Conservation (phyloP, 768 basidiomycete species). For the Suillus tomentosus region DNA sequence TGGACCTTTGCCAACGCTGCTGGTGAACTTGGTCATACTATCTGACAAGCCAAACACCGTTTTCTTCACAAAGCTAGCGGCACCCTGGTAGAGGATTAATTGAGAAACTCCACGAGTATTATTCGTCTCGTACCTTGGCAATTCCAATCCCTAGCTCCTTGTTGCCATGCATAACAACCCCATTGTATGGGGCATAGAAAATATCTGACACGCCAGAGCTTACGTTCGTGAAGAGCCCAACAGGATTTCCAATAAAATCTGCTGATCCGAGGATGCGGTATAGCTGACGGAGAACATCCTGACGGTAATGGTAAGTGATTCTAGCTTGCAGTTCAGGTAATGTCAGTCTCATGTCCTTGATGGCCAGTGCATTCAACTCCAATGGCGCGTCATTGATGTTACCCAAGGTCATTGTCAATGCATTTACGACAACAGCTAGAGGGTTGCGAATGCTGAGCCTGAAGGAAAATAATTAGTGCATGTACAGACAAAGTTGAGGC, state of each 20-base stretch:
- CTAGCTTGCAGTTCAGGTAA: constrained; percentile 82
- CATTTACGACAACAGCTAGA: constrained; percentile 89
- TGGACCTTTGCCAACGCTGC: constrained; percentile 92
- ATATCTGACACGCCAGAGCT: constrained; percentile 97
- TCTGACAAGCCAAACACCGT: constrained; percentile 96
- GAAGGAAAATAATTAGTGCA: constrained; percentile 11
- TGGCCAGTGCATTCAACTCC: constrained; percentile 89
- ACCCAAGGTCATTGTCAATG: constrained; percentile 94
- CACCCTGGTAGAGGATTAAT: constrained; percentile 61
- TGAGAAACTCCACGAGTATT: background rate
- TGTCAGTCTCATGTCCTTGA: constrained; percentile 92
- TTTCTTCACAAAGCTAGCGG: constrained; percentile 98
- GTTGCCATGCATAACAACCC: constrained; percentile 95
- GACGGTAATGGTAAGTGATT: constrained; percentile 88
- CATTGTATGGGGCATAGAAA: constrained; percentile 98
- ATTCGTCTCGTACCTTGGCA: constrained; percentile 64
- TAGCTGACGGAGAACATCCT: constrained; percentile 90
- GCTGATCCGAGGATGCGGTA: constrained; percentile 98
- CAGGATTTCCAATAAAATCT: constrained; percentile 94
- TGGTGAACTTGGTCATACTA: constrained; percentile 97
- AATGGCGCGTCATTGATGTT: constrained; percentile 96
- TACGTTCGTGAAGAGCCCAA: constrained; percentile 97
- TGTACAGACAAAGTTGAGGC: background rate
- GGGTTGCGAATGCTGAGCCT: constrained; percentile 86
- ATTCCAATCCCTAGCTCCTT: constrained; percentile 92